Evolutionary conservation across 805 yeast genomes (phyloP), one percentile per base, ranked within the genome.

Genomic region (Candida ulmi): DNA sequence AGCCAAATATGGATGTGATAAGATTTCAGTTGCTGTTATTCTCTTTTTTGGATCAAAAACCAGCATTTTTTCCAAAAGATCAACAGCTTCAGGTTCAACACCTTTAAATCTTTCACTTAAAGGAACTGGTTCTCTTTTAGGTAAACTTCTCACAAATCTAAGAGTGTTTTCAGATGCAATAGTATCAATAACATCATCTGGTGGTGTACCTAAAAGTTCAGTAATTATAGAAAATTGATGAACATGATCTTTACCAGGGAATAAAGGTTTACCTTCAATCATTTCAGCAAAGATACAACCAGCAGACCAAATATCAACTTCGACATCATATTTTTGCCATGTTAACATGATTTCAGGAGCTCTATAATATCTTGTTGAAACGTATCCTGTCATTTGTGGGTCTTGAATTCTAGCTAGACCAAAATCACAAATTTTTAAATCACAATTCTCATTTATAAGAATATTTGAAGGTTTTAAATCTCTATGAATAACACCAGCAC

Each of bases 261-360:
- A 91, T 33, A 91, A 71, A 2, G 99, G 98, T 62, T 87, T 88
- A 9, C 96, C 96, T 61, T 90, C 96, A 50, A 91, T 84, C 96
- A 91, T 91, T 61, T 91, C 99, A 8, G 97, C 93, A 56, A 91
- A 85, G 42, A 91, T 90, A 66, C 99, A 91, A 17, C 96, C 99
- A 11, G 95, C 95, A 17, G 95, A 83, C 99, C 99, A 91, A 53
- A 91, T 86, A 63, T 91, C 99, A 29, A 91, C 98, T 64, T 90
- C 97, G 8, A 87, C 82, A 57, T 90, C 96, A 65, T 91, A 91
- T 59, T 91, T 88, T 62, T 91, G 99, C 98, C 98, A 91, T 21
- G 97, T 88, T 48, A 91, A 74, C 99, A 91, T 91, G 63, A 91
- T 91, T 61, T 91, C 99, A 2, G 99, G 99, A 0, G 98, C 99